Base-by-base conservation (phyloP, 768 basidiomycete genomes). In the Termitomyces sp. region DNA sequence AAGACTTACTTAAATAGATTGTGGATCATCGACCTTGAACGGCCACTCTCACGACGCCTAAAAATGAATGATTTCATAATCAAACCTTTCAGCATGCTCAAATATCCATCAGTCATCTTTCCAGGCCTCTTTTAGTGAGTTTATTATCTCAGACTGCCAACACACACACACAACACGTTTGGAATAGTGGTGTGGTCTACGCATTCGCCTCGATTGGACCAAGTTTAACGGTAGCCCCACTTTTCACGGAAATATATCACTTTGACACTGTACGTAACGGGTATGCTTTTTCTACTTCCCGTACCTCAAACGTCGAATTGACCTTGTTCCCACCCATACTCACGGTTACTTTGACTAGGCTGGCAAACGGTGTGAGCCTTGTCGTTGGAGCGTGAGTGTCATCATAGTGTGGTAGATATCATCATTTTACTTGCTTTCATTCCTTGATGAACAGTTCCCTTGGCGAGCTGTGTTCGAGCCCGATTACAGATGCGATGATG, bases 171-270 rank as follows among this genome's bases (percentile, higher is more conserved):
- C 22, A 22, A 49, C 48, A 11, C 18, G 35, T 25, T 48, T 16
- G n/a, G n/a, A 12, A 25, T 29, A 72, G 70, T 60, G 70, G 68
- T 3, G 64, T 75, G 10, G 67, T 65, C 1, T 75, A 73, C 53
- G 73, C 72, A 2, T 72, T 70, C 47, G 72, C 72, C 0, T 73
- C 72, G 7, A 74, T 74, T 11, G 73, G 73, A 51, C 73, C 73
- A 25, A 71, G 71, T 10, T 58, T 75, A 52, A 75, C 68, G 7
- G 41, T 75, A 45, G 72, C 74, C 3, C 65, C 72, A 7, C 54
- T 75, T 4, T 74, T 73, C 56, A 72, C 71, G 3, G 52, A 69
- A 38, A 56, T 73, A n/a, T 74, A 73, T 54, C 64, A 70, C 16
- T 75, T 74, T 50, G 67, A 73, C 51, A 73, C 73, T 5, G 71